Evolutionary conservation across 2,329 filamentous ascomycete species (phyloP), one percentile per base, ranked within the genome.

Genomic region (Colletotrichum higginsianum): DNA sequence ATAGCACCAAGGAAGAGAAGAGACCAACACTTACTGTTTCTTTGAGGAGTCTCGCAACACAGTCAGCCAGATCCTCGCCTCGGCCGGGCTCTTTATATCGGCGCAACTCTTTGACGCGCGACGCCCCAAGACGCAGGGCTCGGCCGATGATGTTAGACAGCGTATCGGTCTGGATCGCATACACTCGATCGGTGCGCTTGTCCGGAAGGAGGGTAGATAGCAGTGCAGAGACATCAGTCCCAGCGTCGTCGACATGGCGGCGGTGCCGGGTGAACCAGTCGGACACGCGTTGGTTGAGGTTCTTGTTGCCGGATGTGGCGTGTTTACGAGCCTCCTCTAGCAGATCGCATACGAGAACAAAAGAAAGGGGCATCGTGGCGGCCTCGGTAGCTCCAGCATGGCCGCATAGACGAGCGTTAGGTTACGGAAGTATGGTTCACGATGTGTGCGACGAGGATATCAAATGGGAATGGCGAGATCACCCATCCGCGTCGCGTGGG

Each of bases 151-250:
- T 88, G 62, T 87, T 89, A 67, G 91, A 88, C 0, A 98, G 84
- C 0, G 84, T 86, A 11, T 82, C 78, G 7, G 89, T 84, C 77
- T 93, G 89, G 1, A 97, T 85, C 47, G 86, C 88, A 78, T 95
- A 97, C 2, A 96, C 93, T 38, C 94, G 89, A 78, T 97, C 94
- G 3, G 90, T 91, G 64, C 94, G 87, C 74, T 88, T 91, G 73
- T 95, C 91, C 0, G 95, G 94, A 0, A 97, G 87, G 0, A 98
- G 81, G 3, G 92, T 91, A 1, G 93, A 95, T 0, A 97, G 84
- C 1, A 98, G 82, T 2, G 93, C 92, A 1, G 89, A 83, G 1
- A 86, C 84, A 76, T 91, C 84, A 1, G 88, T 89, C 38, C 87
- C 84, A 9, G 88, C 82, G 0, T 86, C 84, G 77, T 91, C 83